These are phyloP conservation scores for Peribolospora kevripleyi DNA, from an alignment of 768 basidiomycete genomes.

Conservation along the genomic window DNA sequence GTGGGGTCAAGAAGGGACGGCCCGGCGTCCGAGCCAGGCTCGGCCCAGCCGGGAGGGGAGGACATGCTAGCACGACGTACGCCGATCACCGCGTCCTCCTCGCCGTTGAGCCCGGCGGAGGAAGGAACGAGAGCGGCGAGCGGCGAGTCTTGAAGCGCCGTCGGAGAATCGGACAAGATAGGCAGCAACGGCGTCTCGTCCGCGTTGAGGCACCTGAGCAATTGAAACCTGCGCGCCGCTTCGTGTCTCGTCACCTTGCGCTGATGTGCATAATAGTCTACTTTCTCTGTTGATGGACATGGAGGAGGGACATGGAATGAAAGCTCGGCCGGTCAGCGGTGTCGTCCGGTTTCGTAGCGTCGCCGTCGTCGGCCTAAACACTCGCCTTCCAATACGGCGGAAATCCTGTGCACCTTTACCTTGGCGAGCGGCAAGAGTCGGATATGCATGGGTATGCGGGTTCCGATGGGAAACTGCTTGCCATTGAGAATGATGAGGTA, in stretches of 20 bases:
- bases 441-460: conserved; percentile 50
- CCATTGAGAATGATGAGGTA: conserved; percentile 53
- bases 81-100: background rate
- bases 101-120: conserved; percentile 15
- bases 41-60: background rate
- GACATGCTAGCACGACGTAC: background rate
- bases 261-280: conserved; percentile 52
- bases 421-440: conserved; percentile 64
- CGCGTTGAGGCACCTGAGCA: conserved; percentile 37
- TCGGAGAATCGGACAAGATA: conserved; percentile 40
- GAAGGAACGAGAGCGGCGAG: conserved; percentile 27
- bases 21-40: conserved; percentile 14
- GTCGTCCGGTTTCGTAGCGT: no score
- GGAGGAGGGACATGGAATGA: background rate
- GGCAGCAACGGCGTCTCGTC: conserved; percentile 49
- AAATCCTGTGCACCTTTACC: conserved; percentile 50
- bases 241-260: conserved; percentile 46
- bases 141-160: conserved; percentile 40
- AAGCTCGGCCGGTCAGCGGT: no score
- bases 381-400: conserved; percentile 57
- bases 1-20: conserved; percentile 22
- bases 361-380: background rate
- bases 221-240: conserved; percentile 32
- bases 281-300: conserved; percentile 20
- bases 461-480: conserved; percentile 59